Base-by-base conservation (phyloP, 1,139 yeast genomes). In the Scheffersomyces titani region DNA sequence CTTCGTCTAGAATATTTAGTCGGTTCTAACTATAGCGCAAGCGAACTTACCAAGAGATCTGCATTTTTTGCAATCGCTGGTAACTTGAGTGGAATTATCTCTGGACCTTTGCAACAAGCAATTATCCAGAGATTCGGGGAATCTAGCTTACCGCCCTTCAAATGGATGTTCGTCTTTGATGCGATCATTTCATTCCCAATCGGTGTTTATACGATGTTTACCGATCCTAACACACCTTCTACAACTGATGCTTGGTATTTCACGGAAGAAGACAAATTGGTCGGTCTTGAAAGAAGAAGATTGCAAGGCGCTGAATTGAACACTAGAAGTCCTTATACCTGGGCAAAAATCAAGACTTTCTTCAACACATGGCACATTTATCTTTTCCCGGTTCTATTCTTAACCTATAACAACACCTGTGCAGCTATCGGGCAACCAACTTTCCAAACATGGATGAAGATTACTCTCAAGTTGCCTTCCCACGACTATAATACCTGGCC, bases 391-490 rank as follows among this genome's bases (percentile, higher is more conserved):
- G 52, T 78, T 1, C 56, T 82, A n/a, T 83, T 81, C 63, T 71
- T 83, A 58, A 74, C 82, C 36, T 84, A 81, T 68, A 83, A 84
- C 65, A 82, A 82, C 61, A 52, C 81, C 2, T 71, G 83, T 67
- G 62, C 76, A 24, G 83, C 85, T 9, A 66, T 51, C 19, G 44
- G 67, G 11, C 84, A 82, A 61, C 86, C 86, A 1, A 75, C 86
- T 0, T 82, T 84, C 64, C 80, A 82, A 55, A 70, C 80, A 7
- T 84, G 86, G 86, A 81, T 84, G 77, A 83, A 83, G 64, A 55
- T 63, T 13, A 71, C 69, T n/a, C 66, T 82, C 54, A 67, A 74
- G 21, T 69, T 80, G 53, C 69, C 80, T 0, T 71, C 83, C 0
- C 66, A 67, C 11, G 64, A 70, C 36, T 84, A 83, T 65, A 83